Percentiles rank a stretch among this genome's conserved stretches.
These are phyloP conservation scores for Fusarium scirpi DNA, from an alignment of 2,329 filamentous ascomycete genomes.

Conservation along the genomic window DNA sequence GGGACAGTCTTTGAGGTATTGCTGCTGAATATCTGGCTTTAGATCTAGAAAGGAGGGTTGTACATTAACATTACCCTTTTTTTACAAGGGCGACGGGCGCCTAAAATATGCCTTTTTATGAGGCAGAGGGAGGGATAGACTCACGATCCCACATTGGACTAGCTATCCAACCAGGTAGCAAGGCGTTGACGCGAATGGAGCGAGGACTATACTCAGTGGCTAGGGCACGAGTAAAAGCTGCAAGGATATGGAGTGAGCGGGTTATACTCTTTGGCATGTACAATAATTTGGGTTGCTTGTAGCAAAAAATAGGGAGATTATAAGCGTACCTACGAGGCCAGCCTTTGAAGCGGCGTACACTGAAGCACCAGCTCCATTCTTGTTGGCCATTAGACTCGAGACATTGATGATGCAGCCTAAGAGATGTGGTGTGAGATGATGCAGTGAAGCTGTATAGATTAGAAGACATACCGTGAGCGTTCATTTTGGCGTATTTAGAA, in stretches of 20 bases:
- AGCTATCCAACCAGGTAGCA: constrained; percentile 85
- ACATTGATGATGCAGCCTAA: constrained; percentile 83
- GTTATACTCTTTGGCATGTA: constrained; percentile 35
- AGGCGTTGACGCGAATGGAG: constrained; percentile 80
- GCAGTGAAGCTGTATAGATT: background rate
- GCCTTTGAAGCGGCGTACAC: constrained; percentile 86
- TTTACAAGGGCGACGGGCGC: constrained; percentile 17
- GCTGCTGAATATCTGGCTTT: constrained; percentile 54
- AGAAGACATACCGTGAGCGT: constrained; percentile 48
- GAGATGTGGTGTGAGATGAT: constrained; percentile 7
- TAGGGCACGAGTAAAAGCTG: constrained; percentile 76
- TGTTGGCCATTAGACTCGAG: constrained; percentile 77
- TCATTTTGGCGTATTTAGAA: constrained; percentile 62
- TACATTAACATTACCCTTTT: constrained; percentile 55
- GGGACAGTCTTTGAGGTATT: constrained; percentile 68
- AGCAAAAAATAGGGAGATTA: constrained; percentile 32
- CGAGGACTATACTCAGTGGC: constrained; percentile 70
- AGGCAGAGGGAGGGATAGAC: constrained; percentile 44
- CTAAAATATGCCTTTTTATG: constrained; percentile 15
- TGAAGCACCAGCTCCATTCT: constrained; percentile 76
- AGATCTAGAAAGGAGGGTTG: constrained; percentile 52
- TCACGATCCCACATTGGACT: constrained; percentile 83
- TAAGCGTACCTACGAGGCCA: constrained; percentile 73
- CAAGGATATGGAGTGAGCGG: constrained; percentile 34
- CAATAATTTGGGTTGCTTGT: constrained; percentile 35